Evolutionary conservation across 2,329 filamentous ascomycete genomes (phyloP).

Genomic region (Penicillium freii): DNA sequence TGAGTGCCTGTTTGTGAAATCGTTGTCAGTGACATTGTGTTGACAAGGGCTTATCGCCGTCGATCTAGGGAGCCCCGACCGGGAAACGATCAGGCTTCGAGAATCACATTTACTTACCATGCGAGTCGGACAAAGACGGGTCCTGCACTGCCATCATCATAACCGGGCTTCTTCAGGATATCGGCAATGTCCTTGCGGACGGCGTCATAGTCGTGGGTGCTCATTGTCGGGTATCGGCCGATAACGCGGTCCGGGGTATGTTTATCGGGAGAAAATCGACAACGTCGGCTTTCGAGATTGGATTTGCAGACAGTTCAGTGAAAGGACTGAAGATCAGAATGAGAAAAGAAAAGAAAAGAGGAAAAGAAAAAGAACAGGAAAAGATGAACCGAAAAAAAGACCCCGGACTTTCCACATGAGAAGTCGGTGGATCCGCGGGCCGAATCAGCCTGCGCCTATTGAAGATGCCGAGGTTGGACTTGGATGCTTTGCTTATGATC

Average conservation of each 20-base stretch:
- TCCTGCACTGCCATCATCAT: slow-evolving; percentile 64
- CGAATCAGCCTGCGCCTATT: slow-evolving; percentile 26
- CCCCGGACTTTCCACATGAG: slow-evolving; percentile 31
- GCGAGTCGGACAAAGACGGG: slow-evolving; percentile 64
- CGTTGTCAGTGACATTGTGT: not conserved
- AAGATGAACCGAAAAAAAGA: slow-evolving; percentile 1
- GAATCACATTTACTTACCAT: slow-evolving; percentile 46
- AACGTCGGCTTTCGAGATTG: not conserved
- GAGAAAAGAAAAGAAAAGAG: not conserved
- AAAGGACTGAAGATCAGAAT: slow-evolving; percentile 2
- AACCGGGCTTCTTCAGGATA: slow-evolving; percentile 59
- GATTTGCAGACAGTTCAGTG: not conserved
- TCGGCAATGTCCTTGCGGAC: slow-evolving; percentile 56
- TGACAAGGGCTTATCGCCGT: not conserved
- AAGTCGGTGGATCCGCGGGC: slow-evolving; percentile 32
- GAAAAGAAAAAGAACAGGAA: slow-evolving; percentile 8
- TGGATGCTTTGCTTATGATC: not conserved
- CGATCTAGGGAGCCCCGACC: slow-evolving; percentile 3
- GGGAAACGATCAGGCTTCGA: not conserved
- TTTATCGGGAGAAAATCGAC: slow-evolving; percentile 2
- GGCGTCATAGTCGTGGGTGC: slow-evolving; percentile 43
- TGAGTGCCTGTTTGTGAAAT: slow-evolving; percentile 52
- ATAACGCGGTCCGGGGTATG: slow-evolving; percentile 20
- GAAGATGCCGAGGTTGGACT: slow-evolving; percentile 30
- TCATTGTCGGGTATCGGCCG: slow-evolving; percentile 34